Evolutionary conservation across 2,329 filamentous ascomycete species (phyloP), one percentile per base, ranked within the genome.

Genomic region (Chaetomiaceae sp.): DNA sequence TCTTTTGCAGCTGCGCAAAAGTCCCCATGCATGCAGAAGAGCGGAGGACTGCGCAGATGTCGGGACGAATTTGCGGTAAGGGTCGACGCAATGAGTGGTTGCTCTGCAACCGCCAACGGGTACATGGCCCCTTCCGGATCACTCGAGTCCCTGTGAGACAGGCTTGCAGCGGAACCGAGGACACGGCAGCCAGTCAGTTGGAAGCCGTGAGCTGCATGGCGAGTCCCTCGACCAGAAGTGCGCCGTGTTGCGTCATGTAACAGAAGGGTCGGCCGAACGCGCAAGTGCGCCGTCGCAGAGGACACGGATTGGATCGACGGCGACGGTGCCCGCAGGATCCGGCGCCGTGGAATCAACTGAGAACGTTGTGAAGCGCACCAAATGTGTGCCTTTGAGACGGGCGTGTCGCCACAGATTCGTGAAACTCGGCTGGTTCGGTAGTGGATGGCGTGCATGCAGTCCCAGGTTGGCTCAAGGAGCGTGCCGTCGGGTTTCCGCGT

Each of bases 51-150:
- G 34, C 25, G 27, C 25, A 25, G 9, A 31, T 31, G 34, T 15
- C 3, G 19, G 19, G 14, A 33, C 7, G 31, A 23, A 14, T 49
- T 52, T 52, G 38, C 55, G 55, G 55, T 57, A 19, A 53, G 34
- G 44, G 29, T 17, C 15, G 23, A 42, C 31, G 17, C 7, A 29
- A 25, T 54, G 48, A 52, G 12, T 57, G 51, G 55, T 45, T 52
- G 22, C 45, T 17, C 17, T 37, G 36, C 40, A 45, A 46, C 36
- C 22, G 40, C 27, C 12, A 17, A 37, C 43, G 22, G 31, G 15
- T 29, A 34, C 47, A 31, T 51, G 37, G 31, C 53, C 47, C 47
- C 40, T 47, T 47, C 31, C 33, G 37, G 27, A 11, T 25, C 51
- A 14, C 8, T n/a, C 23, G 27, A 8, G 12, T 15, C 9, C 34